These are phyloP conservation scores for Avena insularis DNA, from an alignment of 176 grass and related monocot species.

Conservation along the genomic window DNA sequence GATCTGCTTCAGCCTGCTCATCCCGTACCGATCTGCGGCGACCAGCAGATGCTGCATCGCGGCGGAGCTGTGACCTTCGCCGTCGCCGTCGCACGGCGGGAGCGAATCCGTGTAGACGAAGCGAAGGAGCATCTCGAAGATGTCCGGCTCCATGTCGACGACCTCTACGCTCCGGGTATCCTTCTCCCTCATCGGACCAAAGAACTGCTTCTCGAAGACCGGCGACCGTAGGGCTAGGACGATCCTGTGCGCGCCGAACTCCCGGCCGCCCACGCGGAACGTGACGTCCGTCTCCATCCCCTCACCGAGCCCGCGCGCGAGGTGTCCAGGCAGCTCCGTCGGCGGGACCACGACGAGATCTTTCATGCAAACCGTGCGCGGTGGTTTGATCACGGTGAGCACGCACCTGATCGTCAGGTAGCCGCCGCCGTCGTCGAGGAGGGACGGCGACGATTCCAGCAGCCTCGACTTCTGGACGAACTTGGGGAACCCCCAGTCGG, in stretches of 20 bases:
- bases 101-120: slow-evolving; percentile 36
- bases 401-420: slow-evolving; percentile 11
- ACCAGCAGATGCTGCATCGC: slow-evolving; percentile 20
- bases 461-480: neutral
- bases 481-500: neutral
- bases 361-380: neutral
- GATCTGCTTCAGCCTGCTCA: slow-evolving; percentile 31
- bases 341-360: neutral
- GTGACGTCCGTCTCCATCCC: neutral
- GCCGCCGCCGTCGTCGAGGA: neutral
- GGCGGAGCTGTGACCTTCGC: neutral
- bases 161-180: neutral
- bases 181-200: slow-evolving; percentile 32
- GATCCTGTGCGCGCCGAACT: neutral
- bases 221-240: slow-evolving; percentile 16
- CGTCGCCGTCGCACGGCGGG: neutral
- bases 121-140: slow-evolving; percentile 39
- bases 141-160: neutral
- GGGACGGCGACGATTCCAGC: neutral
- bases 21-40: slow-evolving; percentile 39
- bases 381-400: neutral
- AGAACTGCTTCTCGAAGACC: slow-evolving; percentile 13
- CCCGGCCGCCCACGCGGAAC: neutral
- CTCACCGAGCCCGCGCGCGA: neutral
- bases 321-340: neutral